phyloP scores from a whole-genome alignment of 768 basidiomycete genomes.

The Phlebiopsis gigantea region DNA sequence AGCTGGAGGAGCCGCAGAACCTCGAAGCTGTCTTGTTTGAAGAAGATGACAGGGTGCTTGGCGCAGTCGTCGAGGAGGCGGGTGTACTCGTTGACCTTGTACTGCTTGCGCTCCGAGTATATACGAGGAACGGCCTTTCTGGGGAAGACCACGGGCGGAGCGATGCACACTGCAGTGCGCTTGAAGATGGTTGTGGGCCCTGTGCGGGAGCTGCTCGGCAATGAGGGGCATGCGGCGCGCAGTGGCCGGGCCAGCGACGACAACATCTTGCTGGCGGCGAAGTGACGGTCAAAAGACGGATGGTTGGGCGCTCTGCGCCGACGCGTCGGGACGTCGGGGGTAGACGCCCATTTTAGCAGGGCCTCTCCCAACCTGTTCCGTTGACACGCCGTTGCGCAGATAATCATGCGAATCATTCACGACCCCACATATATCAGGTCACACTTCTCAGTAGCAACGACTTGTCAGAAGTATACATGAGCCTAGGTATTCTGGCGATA shows the following conservation, averaged over 20 bases:
- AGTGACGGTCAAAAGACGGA: slow-evolving; percentile 3
- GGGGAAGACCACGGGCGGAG: slow-evolving; percentile 26
- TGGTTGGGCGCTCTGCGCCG: slow-evolving; percentile 1
- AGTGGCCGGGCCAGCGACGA: slow-evolving; percentile 5
- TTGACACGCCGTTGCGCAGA: too few relatives aligned
- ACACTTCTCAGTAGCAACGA: too few relatives aligned
- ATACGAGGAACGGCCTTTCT: slow-evolving; percentile 52
- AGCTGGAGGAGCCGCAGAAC: slow-evolving; percentile 63
- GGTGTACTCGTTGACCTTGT: slow-evolving; percentile 76
- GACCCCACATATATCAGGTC: too few relatives aligned
- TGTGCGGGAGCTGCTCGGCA: slow-evolving; percentile 6
- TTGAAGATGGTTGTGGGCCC: slow-evolving; percentile 1
- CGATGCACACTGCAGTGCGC: slow-evolving; percentile 51
- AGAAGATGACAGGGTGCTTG: slow-evolving; percentile 65
- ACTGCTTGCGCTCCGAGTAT: slow-evolving; percentile 75
- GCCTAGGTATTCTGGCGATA: too few relatives aligned
- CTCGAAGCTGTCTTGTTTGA: slow-evolving; percentile 73
- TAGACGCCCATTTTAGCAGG: neutral
- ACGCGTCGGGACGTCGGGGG: neutral
- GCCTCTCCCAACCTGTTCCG: too few relatives aligned
- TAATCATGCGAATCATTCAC: too few relatives aligned
- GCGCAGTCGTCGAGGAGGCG: slow-evolving; percentile 57
- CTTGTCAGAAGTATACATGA: too few relatives aligned
- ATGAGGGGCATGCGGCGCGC: slow-evolving; percentile 6
- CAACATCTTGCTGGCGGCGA: slow-evolving; percentile 10